These are phyloP conservation scores for Malus fusca DNA, from an alignment of 306 rosid species.

Conservation along the genomic window DNA sequence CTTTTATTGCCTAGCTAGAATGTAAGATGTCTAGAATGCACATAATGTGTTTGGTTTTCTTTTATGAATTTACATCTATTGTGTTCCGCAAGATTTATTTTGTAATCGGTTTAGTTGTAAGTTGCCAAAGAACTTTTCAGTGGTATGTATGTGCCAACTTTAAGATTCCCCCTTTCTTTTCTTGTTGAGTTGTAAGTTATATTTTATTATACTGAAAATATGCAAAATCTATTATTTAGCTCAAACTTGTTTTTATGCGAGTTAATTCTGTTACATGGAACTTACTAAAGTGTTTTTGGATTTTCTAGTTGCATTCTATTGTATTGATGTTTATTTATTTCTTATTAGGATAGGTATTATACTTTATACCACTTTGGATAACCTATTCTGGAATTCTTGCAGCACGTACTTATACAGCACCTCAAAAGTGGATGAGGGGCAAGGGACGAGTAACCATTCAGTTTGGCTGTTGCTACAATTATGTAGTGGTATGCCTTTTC, in stretches of 20 bases:
- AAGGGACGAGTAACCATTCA: conserved; percentile 93
- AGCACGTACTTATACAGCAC: conserved; percentile 83
- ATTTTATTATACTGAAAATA: background rate
- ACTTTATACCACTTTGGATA: background rate
- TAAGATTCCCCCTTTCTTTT: background rate
- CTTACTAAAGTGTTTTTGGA: background rate
- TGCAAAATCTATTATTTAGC: background rate
- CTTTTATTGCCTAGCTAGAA: background rate
- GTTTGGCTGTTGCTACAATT: conserved; percentile 95
- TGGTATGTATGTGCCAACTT: background rate
- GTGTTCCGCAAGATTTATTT: background rate
- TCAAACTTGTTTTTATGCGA: background rate
- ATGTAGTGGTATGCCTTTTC: conserved; percentile 56
- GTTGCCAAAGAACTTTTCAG: background rate
- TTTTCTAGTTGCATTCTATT: background rate
- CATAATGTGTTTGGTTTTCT: background rate
- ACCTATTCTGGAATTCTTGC: conserved; percentile 30
- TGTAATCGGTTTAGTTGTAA: background rate
- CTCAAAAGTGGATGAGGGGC: conserved; percentile 94
- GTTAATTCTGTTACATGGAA: background rate
- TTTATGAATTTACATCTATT: background rate
- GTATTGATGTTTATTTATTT: background rate
- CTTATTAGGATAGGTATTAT: conserved; percentile 1
- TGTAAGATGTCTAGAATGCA: background rate
- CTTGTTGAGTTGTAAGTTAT: background rate